A percentile compares a stretch with the other conserved stretches of the same genome.
phyloP scores from a whole-genome alignment of 305 asterid species.

The Salvia sclarea region DNA sequence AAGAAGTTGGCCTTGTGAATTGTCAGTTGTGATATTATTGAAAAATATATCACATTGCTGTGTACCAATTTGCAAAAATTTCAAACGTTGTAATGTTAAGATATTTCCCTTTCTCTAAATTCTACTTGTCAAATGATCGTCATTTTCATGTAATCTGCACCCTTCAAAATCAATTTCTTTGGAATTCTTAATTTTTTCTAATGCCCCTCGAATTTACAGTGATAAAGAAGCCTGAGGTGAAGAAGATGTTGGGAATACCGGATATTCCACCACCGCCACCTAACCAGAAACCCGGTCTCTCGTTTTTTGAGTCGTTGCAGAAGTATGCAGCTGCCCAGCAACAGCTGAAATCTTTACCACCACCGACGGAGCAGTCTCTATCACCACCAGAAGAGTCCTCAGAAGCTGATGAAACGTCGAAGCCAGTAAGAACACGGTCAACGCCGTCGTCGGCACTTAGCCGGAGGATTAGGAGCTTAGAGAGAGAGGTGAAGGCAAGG shows the following conservation, averaged over 20 bases:
- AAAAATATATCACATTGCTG: no score
- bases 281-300: constrained; percentile 43
- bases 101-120: no score
- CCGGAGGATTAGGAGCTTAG: constrained; percentile 64
- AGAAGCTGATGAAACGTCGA: constrained; percentile 38
- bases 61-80: no score
- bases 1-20: no score
- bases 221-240: constrained; percentile 64
- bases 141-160: background rate
- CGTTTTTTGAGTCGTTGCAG: constrained; percentile 58
- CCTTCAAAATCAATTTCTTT: background rate
- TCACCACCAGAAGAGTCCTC: constrained; percentile 39
- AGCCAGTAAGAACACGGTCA: constrained; percentile 40
- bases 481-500: constrained; percentile 78
- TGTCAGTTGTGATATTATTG: no score
- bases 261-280: constrained; percentile 44
- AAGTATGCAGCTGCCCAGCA: constrained; percentile 61
- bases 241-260: constrained; percentile 71
- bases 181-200: background rate
- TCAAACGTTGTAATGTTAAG: no score
- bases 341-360: constrained; percentile 1
- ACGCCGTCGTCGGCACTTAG: constrained; percentile 50
- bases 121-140: background rate
- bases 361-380: background rate
- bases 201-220: constrained; percentile 40